These are phyloP conservation scores for Linderniella brevidens DNA, from an alignment of 257 asterid species.

Conservation along the genomic window DNA sequence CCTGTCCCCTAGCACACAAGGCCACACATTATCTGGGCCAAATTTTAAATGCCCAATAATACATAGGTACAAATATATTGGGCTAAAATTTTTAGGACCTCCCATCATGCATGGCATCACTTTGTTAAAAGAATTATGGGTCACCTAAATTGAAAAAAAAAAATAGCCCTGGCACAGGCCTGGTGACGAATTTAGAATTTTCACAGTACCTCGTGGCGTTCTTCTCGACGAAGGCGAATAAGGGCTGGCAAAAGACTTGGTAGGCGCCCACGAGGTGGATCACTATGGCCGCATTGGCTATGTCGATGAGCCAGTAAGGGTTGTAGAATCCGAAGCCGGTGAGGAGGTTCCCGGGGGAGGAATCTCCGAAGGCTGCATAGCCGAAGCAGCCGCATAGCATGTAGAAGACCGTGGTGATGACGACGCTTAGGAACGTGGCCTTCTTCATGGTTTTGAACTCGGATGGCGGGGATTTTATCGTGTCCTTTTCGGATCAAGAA, in stretches of 20 bases:
- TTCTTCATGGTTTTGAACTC: slow-evolving; percentile 17
- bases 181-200: no score
- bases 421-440: slow-evolving; percentile 12
- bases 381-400: slow-evolving; percentile 21
- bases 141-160: no score
- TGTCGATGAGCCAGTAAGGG: slow-evolving; percentile 25
- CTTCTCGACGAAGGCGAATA: slow-evolving; percentile 19
- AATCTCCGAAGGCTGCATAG: slow-evolving; percentile 24
- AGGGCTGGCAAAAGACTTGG: slow-evolving; percentile 21
- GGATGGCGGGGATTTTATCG: slow-evolving; percentile 15
- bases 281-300: slow-evolving; percentile 20
- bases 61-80: no score
- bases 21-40: no score
- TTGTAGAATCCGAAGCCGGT: slow-evolving; percentile 29
- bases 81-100: no score
- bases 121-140: no score
- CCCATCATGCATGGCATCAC: no score
- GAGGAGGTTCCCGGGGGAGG: slow-evolving; percentile 24
- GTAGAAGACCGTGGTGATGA: slow-evolving; percentile 18
- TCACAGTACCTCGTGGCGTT: slow-evolving; percentile 8
- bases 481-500: slow-evolving; percentile 5
- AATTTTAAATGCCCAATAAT: no score
- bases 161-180: no score
- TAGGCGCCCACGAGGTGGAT: slow-evolving; percentile 23
- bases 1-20: no score